Base-by-base conservation (phyloP, 768 basidiomycete species). In the Lactarius sp. region DNA sequence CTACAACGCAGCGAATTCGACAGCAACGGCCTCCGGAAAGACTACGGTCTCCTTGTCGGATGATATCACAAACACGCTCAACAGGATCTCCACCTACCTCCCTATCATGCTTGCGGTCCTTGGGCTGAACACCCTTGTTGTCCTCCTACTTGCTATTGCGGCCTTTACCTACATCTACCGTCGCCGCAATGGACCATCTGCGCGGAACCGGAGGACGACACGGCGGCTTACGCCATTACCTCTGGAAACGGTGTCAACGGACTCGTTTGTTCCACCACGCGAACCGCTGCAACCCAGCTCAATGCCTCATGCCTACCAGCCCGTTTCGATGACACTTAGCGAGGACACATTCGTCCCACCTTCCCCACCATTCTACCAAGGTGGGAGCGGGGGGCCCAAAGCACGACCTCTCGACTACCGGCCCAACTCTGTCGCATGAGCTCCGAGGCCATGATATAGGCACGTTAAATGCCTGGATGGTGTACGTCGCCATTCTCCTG, bases 41-140 rank as follows among this genome's bases (percentile, higher is more conserved):
- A 75, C 77, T 1, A 72, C 77, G 3, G 83, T 86, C 64, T 73
- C 81, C 7, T 75, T 90, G 57, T 84, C 87, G 8, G 75, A 80
- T 50, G 80, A 87, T 65, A 77, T 85, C 68, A 79, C 81, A 4
- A 70, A 79, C 50, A 84, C 84, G 16, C 73, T 94, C 57, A 81
- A 84, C 71, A 80, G 80, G 70, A 80, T 94, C 69, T 79, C 81
- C 52, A 80, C 77, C 33, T 85, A 81, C 74, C 75, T 92, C 54
- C 91, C 91, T 27, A 86, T 83, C 31, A 83, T 92, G 77, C 78
- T 93, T 56, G 91, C 79, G 33, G 74, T 92, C 62, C 83, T 92
- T 70, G 91, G 85, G 41, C 78, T 93, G 68, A 94, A 94, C 69
- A 86, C 89, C 6, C 74, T 90, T 33, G 79, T 90, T 59, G 73